Conservation (phyloP, 345 rosid genomes). For the Bretschneidera sinensis region DNA sequence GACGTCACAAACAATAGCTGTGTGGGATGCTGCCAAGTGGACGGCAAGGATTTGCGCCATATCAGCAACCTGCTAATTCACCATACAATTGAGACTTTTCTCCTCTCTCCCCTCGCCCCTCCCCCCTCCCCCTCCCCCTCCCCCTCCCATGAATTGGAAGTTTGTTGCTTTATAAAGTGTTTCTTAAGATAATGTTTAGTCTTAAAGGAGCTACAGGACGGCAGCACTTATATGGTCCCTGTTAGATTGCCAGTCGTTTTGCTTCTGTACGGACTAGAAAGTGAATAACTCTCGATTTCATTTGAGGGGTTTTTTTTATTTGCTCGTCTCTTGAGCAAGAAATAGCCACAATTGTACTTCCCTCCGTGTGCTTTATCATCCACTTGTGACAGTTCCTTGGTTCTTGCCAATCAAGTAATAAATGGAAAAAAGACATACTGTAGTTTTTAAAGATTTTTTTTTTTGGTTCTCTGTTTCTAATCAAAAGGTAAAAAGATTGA, state of each 20-base stretch:
- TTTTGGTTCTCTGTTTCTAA: too few species aligned
- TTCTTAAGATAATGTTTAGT: slow-evolving; percentile 28
- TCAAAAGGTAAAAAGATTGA: too few species aligned
- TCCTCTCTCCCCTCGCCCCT: slow-evolving; percentile 1
- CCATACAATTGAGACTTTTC: slow-evolving; percentile 8
- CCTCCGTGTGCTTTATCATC: too few species aligned
- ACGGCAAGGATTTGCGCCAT: slow-evolving; percentile 15
- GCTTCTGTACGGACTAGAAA: slow-evolving; percentile 36
- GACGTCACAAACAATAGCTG: too few species aligned
- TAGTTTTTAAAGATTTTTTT: too few species aligned
- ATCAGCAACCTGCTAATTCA: background rate
- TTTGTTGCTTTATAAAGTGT: slow-evolving; percentile 27
- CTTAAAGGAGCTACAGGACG: slow-evolving; percentile 18
- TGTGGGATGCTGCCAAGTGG: slow-evolving; percentile 22
- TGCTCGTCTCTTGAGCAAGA: background rate
- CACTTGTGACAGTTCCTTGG: too few species aligned
- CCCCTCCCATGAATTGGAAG: slow-evolving; percentile 24
- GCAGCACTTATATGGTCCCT: slow-evolving; percentile 27
- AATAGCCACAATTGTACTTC: too few species aligned
- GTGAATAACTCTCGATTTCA: slow-evolving; percentile 15
- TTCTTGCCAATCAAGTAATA: too few species aligned
- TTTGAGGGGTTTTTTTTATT: slow-evolving; percentile 2
- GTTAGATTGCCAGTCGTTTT: slow-evolving; percentile 29
- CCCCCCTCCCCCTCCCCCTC: slow-evolving; percentile 7
- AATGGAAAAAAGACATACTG: too few species aligned